Evolutionary conservation across 176 grass and related monocot genomes (phyloP), one percentile per base, ranked within the genome.

Genomic region (Ensete glaucum): DNA sequence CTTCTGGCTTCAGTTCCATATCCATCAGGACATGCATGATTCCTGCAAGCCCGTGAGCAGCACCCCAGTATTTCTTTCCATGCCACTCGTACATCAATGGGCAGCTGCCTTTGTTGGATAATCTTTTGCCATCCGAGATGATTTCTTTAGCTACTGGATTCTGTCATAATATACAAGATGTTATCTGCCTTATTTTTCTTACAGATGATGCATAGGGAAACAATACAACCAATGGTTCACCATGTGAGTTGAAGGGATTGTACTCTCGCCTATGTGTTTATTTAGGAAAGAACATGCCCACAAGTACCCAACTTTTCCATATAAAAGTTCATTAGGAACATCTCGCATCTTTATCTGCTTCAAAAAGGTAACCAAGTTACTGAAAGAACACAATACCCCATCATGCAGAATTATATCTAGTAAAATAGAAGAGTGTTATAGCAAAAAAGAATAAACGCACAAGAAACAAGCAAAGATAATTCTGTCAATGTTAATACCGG

Each of bases 21-120:
- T 84, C 75, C 26, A 84, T 69, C 86, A 84, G 57, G 19, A 84
- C 74, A 69, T 84, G 78, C 74, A 88, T 73, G 54, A 84, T 88
- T 63, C 78, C 82, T 0, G 82, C 24, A 10, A 84, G 60, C 0
- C 82, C 81, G 52, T 83, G 82, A 54, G 86, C 82, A 34, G 82
- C 86, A 81, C 86, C 82, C 50, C 75, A 74, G 62, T 78, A 88
- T 52, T 72, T 73, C n/a, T 72, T 80, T 17, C 78, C 86, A 43
- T 88, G 78, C 82, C 81, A 84, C 73, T 80, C 69, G 22, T 81
- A 88, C 85, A 88, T 84, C 16, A 88, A 78, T 14, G 78, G 81
- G 11, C 81, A 88, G 54, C 24, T 59, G 55, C 82, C 58, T 73
- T 59, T 76, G 48, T 71, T 73, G 22, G 76, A 83, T 15, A 79